Percentiles rank a stretch among this genome's conserved stretches.
Conservation (phyloP, 1,139 yeast genomes). For the Yamadazyma dendronema region DNA sequence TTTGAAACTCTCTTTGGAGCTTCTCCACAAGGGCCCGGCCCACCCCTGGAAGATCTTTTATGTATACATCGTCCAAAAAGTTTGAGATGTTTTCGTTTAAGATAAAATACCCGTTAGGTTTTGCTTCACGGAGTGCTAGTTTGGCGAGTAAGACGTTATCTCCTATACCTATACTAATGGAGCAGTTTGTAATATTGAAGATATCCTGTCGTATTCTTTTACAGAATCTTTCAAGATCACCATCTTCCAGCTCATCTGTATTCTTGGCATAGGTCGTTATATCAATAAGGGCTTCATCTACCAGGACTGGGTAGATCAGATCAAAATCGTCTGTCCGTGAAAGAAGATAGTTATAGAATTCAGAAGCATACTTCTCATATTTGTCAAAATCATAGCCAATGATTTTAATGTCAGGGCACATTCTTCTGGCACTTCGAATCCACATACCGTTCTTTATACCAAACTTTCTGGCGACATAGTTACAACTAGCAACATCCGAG, state of each 20-base stretch:
- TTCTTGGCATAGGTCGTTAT: slow-evolving; percentile 39
- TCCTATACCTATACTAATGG: slow-evolving; percentile 78
- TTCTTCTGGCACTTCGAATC: slow-evolving; percentile 59
- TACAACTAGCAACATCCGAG: slow-evolving; percentile 88
- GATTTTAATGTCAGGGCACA: slow-evolving; percentile 64
- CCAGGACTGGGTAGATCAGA: slow-evolving; percentile 76
- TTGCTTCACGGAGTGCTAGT: slow-evolving; percentile 70
- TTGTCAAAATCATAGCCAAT: slow-evolving; percentile 73
- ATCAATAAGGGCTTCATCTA: slow-evolving; percentile 87
- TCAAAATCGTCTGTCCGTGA: slow-evolving; percentile 46
- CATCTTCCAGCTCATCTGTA: slow-evolving; percentile 8
- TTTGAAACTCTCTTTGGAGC: slow-evolving; percentile 8
- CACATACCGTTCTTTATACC: slow-evolving; percentile 92
- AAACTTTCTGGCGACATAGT: slow-evolving; percentile 70
- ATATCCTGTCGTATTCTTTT: slow-evolving; percentile 45
- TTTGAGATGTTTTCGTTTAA: slow-evolving; percentile 28
- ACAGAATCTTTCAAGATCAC: slow-evolving; percentile 27
- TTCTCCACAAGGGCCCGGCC: slow-evolving; percentile 51
- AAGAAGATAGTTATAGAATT: slow-evolving; percentile 57
- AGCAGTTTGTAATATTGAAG: slow-evolving; percentile 50
- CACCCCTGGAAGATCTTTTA: slow-evolving; percentile 80
- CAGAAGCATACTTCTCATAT: slow-evolving; percentile 52
- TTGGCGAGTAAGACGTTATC: slow-evolving; percentile 74
- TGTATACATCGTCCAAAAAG: slow-evolving; percentile 43
- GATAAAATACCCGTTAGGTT: slow-evolving; percentile 67